A percentile compares a stretch with the other conserved stretches of the same genome.
These are phyloP conservation scores for Fraxinus baroniana DNA, from an alignment of 305 asterid species.

Conservation along the genomic window DNA sequence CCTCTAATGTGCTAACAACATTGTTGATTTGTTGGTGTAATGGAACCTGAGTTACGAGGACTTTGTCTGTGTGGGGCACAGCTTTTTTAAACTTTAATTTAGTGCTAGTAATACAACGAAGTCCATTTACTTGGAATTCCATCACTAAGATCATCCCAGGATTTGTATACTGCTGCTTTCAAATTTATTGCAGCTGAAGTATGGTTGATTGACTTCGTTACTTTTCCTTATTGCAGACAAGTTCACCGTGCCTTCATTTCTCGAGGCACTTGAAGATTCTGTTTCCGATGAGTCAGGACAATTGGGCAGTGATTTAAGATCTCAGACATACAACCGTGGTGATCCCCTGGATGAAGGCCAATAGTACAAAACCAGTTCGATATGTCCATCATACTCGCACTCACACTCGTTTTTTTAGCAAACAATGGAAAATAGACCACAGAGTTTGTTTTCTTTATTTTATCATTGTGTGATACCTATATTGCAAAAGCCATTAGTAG, in stretches of 20 bases:
- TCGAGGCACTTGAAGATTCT: slow-evolving; percentile 97
- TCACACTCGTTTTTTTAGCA: neutral
- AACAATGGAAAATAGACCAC: neutral
- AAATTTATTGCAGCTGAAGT: neutral
- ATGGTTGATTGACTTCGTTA: slow-evolving; percentile 12
- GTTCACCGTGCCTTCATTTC: slow-evolving; percentile 84
- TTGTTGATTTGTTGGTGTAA: neutral
- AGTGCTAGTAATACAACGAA: neutral
- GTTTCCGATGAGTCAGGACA: slow-evolving; percentile 48
- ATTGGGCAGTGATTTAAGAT: slow-evolving; percentile 45
- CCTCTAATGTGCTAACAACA: neutral
- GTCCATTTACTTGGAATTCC: neutral
- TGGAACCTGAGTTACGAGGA: neutral
- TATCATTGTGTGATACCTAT: neutral
- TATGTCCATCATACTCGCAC: neutral
- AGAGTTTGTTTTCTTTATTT: neutral
- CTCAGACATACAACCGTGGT: slow-evolving; percentile 43
- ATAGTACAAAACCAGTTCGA: slow-evolving; percentile 26
- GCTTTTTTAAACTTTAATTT: neutral
- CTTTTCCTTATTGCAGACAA: slow-evolving; percentile 50
- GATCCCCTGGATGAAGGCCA: slow-evolving; percentile 87
- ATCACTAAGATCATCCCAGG: neutral
- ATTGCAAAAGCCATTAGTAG: neutral
- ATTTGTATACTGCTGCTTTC: neutral
- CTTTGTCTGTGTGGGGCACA: neutral